A percentile compares a stretch with the other conserved stretches of the same genome.
Conservation (phyloP, 2,329 filamentous ascomycete genomes). For the Venturia aucupariae region DNA sequence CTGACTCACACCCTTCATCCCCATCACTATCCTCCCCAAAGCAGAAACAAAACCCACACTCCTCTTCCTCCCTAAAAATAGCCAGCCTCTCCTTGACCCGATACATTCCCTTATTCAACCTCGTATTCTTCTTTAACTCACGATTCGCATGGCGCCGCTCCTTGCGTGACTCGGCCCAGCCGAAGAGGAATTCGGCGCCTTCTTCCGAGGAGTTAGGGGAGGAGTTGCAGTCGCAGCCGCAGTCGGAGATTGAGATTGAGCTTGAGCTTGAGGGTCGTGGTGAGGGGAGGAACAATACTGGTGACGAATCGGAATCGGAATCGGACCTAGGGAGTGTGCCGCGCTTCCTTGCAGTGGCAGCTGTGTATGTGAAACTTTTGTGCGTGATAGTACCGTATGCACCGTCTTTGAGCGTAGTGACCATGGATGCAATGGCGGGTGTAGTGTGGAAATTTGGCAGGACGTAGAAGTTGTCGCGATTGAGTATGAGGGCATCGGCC, state of each 20-base stretch:
- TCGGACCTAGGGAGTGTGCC: background rate
- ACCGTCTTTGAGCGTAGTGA: background rate
- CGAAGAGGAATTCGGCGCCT: background rate
- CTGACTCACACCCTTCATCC: background rate
- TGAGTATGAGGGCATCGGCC: background rate
- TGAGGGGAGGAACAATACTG: no score
- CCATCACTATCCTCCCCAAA: slow-evolving; percentile 1
- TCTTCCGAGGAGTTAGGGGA: background rate
- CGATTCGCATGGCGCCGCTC: background rate
- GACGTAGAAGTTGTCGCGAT: no score
- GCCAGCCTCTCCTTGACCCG: background rate
- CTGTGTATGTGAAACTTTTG: background rate
- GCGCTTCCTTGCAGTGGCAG: background rate
- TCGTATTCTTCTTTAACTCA: slow-evolving; percentile 4
- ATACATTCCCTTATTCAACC: background rate
- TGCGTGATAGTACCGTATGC: background rate
- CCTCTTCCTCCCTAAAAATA: background rate
- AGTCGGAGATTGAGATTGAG: background rate
- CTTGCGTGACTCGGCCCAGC: background rate
- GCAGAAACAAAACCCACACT: background rate
- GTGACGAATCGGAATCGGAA: background rate
- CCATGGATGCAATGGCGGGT: background rate
- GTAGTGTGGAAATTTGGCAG: background rate
- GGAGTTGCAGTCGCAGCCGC: background rate
- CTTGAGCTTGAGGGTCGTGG: no score